A percentile compares a stretch with the other conserved stretches of the same genome.
These are phyloP conservation scores for Colletotrichum lentis DNA, from an alignment of 2,329 filamentous ascomycete species.

Conservation along the genomic window DNA sequence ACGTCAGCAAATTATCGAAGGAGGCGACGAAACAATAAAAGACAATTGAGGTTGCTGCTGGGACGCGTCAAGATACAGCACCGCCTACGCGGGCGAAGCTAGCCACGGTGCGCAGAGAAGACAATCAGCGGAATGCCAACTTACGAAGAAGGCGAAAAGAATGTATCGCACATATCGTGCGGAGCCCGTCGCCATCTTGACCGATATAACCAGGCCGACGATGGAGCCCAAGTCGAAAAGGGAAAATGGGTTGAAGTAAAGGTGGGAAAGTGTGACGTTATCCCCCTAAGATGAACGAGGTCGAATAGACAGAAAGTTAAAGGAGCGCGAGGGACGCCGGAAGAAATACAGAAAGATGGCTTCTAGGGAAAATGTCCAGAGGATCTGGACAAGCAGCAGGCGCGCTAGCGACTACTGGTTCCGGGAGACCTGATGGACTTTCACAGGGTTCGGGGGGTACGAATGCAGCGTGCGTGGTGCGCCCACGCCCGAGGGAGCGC, in stretches of 20 bases:
- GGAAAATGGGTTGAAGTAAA: conserved; percentile 18
- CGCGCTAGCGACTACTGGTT: conserved; percentile 11
- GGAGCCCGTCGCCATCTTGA: conserved; percentile 70
- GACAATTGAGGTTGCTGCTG: too few relatives aligned
- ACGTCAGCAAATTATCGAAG: conserved; percentile 36
- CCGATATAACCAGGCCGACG: conserved; percentile 31
- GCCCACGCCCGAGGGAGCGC: conserved; percentile 23
- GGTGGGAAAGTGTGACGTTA: background rate
- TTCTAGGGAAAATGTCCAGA: conserved; percentile 30
- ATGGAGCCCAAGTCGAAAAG: conserved; percentile 2
- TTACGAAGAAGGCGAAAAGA: conserved; percentile 83
- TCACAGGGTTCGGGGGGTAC: conserved; percentile 30
- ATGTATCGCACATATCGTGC: conserved; percentile 80
- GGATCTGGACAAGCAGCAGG: conserved; percentile 20
- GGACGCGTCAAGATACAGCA: background rate
- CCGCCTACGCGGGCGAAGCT: background rate
- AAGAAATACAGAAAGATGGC: conserved; percentile 19
- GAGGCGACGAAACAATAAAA: background rate
- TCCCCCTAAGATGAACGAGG: conserved; percentile 13
- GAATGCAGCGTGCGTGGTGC: conserved; percentile 31
- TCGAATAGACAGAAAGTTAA: background rate
- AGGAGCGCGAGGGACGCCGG: background rate
- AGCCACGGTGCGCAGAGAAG: background rate
- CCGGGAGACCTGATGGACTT: conserved; percentile 15
- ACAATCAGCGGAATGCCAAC: conserved; percentile 46